phyloP scores from a whole-genome alignment of 805 yeast genomes.

The Zygoascus biomembranicola region DNA sequence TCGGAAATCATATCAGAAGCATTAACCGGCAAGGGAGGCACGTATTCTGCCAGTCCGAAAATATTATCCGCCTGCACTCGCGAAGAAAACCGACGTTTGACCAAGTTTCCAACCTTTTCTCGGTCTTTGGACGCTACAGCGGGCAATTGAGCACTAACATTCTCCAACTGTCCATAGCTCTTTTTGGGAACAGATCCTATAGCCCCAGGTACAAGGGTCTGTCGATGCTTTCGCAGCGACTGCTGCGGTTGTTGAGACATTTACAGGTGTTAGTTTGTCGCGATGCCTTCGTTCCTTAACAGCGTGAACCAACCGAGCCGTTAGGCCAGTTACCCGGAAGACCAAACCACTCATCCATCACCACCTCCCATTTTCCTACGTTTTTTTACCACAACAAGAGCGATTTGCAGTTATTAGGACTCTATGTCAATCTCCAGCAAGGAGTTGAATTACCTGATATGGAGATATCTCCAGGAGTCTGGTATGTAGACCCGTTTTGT shows the following conservation, averaged over 20 bases:
- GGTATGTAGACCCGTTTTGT: conserved; percentile 33
- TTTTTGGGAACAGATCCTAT: conserved; percentile 4
- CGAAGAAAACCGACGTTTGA: conserved; percentile 21
- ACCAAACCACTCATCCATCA: neutral
- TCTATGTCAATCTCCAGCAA: conserved; percentile 72
- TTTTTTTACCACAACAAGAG: neutral
- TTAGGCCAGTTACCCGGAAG: neutral
- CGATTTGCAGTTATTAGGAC: neutral
- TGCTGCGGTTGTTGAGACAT: conserved; percentile 13
- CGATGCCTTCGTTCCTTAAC: neutral
- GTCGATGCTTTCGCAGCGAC: conserved; percentile 22
- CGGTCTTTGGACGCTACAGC: conserved; percentile 20
- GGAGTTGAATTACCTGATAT: conserved; percentile 81
- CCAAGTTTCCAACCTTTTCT: conserved; percentile 21
- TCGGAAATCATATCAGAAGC: conserved; percentile 45
- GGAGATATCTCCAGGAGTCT: conserved; percentile 86
- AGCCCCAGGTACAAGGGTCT: conserved; percentile 17
- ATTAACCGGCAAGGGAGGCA: conserved; percentile 76
- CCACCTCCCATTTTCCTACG: neutral
- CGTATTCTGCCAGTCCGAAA: conserved; percentile 70
- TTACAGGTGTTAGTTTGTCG: neutral
- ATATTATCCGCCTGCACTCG: conserved; percentile 36
- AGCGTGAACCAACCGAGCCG: neutral
- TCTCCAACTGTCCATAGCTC: conserved; percentile 9
- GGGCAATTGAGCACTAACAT: conserved; percentile 11